Percentiles rank a stretch among this genome's conserved stretches.
Evolutionary conservation across 2,329 filamentous ascomycete species (phyloP).

Genomic region (Cordyceps farinosa): DNA sequence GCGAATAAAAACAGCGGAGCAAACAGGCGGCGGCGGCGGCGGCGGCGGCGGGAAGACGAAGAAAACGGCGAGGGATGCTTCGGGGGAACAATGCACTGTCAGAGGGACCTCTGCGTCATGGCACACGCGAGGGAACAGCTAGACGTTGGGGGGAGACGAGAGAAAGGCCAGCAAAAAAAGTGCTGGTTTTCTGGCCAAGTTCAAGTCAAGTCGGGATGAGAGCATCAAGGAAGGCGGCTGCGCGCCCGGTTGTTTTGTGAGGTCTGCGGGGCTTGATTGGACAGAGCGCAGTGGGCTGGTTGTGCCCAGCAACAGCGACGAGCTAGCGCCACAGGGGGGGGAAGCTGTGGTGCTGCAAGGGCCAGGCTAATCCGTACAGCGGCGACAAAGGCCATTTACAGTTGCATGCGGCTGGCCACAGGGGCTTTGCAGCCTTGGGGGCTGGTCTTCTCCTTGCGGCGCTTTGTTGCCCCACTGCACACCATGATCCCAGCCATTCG

Average conservation of each 20-base stretch:
- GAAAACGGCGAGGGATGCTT: background rate
- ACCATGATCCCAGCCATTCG: background rate
- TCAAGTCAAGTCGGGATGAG: background rate
- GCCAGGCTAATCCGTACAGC: too few species aligned
- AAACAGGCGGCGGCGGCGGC: slow-evolving; percentile 4
- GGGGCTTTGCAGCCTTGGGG: background rate
- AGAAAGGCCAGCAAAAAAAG: background rate
- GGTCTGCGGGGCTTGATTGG: slow-evolving; percentile 7
- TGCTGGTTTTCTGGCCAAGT: slow-evolving; percentile 1
- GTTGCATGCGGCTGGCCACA: too few species aligned
- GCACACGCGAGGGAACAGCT: background rate
- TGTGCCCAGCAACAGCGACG: slow-evolving; percentile 15
- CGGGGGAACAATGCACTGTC: slow-evolving; percentile 1
- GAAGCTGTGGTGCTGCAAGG: background rate
- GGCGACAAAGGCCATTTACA: too few species aligned
- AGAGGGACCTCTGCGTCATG: background rate
- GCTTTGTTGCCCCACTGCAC: background rate
- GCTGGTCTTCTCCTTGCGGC: background rate
- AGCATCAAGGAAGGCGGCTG: slow-evolving; percentile 11
- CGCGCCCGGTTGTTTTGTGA: slow-evolving; percentile 14
- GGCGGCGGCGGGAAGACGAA: slow-evolving; percentile 5
- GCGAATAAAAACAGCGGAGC: slow-evolving; percentile 8
- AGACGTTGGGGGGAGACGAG: background rate
- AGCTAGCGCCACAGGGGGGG: background rate
- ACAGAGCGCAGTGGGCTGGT: background rate